These are phyloP conservation scores for Metschnikowia anglica DNA, from an alignment of 805 yeast species.

Conservation along the genomic window DNA sequence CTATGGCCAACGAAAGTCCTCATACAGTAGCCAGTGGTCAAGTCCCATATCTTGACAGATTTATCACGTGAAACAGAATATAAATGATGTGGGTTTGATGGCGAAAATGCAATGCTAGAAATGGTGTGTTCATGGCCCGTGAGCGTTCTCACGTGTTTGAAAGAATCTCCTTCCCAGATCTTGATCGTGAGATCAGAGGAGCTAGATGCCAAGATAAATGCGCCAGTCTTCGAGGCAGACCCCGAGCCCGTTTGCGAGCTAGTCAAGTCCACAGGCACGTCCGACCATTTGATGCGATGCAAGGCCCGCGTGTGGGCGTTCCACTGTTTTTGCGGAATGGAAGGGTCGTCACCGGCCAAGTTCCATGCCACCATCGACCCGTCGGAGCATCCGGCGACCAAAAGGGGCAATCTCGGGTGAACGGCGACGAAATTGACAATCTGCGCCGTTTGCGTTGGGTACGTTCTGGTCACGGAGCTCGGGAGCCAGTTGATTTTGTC, in stretches of 20 bases:
- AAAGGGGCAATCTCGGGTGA: conserved; percentile 70
- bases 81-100: conserved; percentile 44
- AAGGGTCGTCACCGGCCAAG: conserved; percentile 47
- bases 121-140: conserved; percentile 89
- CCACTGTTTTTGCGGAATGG: conserved; percentile 59
- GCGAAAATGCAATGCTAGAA: conserved; percentile 57
- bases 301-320: conserved; percentile 77
- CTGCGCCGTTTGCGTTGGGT: conserved; percentile 53
- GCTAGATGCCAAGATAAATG: conserved; percentile 46
- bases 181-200: conserved; percentile 58
- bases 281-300: conserved; percentile 56
- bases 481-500: conserved; percentile 64
- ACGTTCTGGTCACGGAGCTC: conserved; percentile 37
- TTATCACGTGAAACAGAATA: conserved; percentile 66
- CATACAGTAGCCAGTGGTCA: conserved; percentile 63
- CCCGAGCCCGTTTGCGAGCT: not conserved
- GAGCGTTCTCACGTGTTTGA: conserved; percentile 58
- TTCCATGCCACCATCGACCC: conserved; percentile 78
- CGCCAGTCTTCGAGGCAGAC: conserved; percentile 26
- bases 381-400: conserved; percentile 67
- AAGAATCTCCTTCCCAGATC: conserved; percentile 63
- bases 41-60: conserved; percentile 64
- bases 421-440: conserved; percentile 62
- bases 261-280: conserved; percentile 38
- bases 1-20: conserved; percentile 73